Conservation (phyloP, 106 monocot species). For the Amphibolis antarctica region DNA sequence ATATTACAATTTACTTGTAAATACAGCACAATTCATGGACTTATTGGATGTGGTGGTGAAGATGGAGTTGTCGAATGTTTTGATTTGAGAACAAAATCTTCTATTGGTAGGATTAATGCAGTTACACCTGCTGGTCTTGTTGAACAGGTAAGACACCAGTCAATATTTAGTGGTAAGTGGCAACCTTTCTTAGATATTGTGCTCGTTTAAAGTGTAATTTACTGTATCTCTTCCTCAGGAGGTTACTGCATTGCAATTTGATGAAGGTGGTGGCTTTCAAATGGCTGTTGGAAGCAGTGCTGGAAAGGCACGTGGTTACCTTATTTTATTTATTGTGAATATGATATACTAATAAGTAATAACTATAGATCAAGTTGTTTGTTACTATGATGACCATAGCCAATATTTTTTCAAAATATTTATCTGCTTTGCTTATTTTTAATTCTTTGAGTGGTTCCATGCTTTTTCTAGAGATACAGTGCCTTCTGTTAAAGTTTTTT, state of each 20-base stretch:
- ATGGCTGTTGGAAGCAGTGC: slow-evolving; percentile 84
- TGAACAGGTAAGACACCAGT: slow-evolving; percentile 29
- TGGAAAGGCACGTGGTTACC: slow-evolving; percentile 51
- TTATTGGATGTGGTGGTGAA: slow-evolving; percentile 95
- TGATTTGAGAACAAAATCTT: slow-evolving; percentile 79
- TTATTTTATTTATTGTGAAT: slow-evolving; percentile 1
- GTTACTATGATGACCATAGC: too few species aligned
- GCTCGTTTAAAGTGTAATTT: background rate
- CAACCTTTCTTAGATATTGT: background rate
- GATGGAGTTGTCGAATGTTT: slow-evolving; percentile 94
- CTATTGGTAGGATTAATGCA: slow-evolving; percentile 62
- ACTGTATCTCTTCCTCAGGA: slow-evolving; percentile 37
- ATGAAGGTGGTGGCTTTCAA: slow-evolving; percentile 44
- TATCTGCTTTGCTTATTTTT: too few species aligned
- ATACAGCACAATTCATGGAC: slow-evolving; percentile 66
- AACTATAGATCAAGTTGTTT: too few species aligned
- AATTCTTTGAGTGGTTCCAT: too few species aligned
- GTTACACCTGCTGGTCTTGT: slow-evolving; percentile 37
- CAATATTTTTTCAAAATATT: too few species aligned
- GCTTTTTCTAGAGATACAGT: too few species aligned
- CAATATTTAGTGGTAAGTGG: background rate
- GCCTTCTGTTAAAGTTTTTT: too few species aligned
- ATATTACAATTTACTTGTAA: background rate
- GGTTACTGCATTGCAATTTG: slow-evolving; percentile 82
- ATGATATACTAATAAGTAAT: too few species aligned